Evolutionary conservation across 1,284 basidiomycete species (phyloP).

Genomic region (Heterobasidion annosum): DNA sequence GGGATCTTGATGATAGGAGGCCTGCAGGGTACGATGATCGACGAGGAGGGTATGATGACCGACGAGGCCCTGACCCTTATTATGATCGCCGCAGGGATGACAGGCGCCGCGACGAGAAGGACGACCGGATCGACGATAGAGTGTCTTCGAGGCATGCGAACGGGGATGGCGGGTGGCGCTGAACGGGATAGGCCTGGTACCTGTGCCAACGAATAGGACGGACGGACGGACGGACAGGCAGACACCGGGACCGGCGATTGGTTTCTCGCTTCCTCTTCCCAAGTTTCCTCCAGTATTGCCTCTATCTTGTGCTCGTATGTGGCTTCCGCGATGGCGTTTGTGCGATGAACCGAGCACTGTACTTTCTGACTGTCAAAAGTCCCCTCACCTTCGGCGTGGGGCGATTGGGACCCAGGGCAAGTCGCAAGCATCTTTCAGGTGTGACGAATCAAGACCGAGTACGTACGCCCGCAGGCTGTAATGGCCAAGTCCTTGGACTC

Average conservation of each 20-base stretch:
- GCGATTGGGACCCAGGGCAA: background rate
- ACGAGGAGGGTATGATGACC: constrained; percentile 64
- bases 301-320: constrained; percentile 22
- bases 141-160: constrained; percentile 48
- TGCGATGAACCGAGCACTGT: constrained; percentile 12
- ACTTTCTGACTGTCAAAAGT: constrained; percentile 1
- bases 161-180: constrained; percentile 62
- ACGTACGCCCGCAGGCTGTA: background rate
- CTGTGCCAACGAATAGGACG: constrained; percentile 9
- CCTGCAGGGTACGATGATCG: constrained; percentile 82
- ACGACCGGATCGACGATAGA: constrained; percentile 67
- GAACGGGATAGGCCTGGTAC: constrained; percentile 11
- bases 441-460: background rate
- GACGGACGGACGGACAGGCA: constrained; percentile 3
- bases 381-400: background rate
- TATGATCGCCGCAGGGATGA: constrained; percentile 73
- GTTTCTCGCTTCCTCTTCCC: constrained; percentile 17
- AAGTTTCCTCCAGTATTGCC: constrained; percentile 32
- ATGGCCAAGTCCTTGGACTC: too few species aligned
- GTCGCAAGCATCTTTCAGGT: background rate
- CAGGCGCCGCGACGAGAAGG: constrained; percentile 69
- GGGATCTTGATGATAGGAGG: constrained; percentile 71
- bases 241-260: constrained; percentile 8
- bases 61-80: constrained; percentile 66
- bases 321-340: constrained; percentile 35